Evolutionary conservation across 1,284 basidiomycete species (phyloP).

Genomic region (Ustilago vetiveriae): DNA sequence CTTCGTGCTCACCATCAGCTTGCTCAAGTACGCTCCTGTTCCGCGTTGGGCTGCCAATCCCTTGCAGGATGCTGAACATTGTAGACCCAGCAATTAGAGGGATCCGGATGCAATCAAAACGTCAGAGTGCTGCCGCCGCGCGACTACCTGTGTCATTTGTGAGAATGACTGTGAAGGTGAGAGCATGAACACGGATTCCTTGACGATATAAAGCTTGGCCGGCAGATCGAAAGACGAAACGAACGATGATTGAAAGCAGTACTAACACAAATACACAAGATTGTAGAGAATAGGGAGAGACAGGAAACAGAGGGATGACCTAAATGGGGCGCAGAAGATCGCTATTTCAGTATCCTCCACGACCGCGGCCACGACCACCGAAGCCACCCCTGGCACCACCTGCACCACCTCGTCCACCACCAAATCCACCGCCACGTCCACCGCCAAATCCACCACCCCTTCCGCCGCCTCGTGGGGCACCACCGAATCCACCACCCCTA

Average conservation of each 20-base stretch:
- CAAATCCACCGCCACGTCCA: constrained; percentile 61
- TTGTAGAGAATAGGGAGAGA: constrained; percentile 1
- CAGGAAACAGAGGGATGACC: not conserved
- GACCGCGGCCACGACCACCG: constrained; percentile 51
- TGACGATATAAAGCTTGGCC: not conserved
- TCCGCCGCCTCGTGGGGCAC: constrained; percentile 14
- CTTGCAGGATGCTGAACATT: constrained; percentile 47
- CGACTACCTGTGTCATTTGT: no score
- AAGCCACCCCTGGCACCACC: constrained; percentile 18
- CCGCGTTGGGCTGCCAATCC: constrained; percentile 54
- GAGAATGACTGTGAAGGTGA: not conserved
- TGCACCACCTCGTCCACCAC: constrained; percentile 53
- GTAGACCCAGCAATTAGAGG: constrained; percentile 25
- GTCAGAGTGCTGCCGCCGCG: no score
- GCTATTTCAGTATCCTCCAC: constrained; percentile 50
- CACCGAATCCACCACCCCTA: constrained; percentile 58
- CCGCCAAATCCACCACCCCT: constrained; percentile 51
- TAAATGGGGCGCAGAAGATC: not conserved
- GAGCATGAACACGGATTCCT: not conserved
- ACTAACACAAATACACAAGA: constrained; percentile 35
- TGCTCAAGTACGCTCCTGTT: constrained; percentile 54
- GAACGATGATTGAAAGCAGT: constrained; percentile 13
- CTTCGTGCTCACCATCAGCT: constrained; percentile 66
- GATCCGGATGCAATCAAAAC: no score
- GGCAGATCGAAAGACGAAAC: not conserved